Conservation (phyloP, 1,284 basidiomycete genomes). For the Rhodotorula sp. region DNA sequence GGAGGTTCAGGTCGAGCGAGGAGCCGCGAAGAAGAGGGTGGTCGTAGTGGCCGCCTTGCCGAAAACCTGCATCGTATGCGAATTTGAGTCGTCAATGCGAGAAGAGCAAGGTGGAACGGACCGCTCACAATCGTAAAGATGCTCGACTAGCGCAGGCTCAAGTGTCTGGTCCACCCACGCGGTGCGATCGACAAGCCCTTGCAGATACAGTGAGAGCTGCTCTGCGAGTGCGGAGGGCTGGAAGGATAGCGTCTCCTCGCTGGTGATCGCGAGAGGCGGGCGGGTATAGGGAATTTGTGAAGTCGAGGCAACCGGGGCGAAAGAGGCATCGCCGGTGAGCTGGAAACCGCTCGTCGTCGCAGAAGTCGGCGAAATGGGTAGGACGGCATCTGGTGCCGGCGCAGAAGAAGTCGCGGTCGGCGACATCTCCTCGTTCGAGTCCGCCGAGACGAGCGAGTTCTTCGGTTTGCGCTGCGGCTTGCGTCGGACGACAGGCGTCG, state of each 20-base stretch:
- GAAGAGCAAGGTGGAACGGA: not conserved
- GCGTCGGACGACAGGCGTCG: slow-evolving; percentile 3
- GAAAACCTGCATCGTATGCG: not conserved
- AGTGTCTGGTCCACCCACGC: not conserved
- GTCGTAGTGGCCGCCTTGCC: slow-evolving; percentile 3
- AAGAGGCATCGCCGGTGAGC: no score
- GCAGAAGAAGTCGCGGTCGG: not conserved
- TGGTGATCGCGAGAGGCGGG: not conserved
- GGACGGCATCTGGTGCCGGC: not conserved
- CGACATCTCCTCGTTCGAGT: not conserved
- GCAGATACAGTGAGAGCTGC: not conserved
- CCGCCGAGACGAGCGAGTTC: not conserved
- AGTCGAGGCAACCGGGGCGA: not conserved
- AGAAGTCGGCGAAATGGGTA: not conserved
- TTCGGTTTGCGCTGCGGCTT: not conserved
- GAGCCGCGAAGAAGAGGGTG: not conserved
- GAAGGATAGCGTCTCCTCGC: not conserved
- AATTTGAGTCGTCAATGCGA: no score
- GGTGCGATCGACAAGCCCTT: not conserved
- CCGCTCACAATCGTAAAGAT: slow-evolving; percentile 1
- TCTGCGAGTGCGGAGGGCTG: not conserved
- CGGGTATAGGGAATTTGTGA: not conserved
- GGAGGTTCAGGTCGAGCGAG: not conserved
- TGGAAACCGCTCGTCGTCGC: not conserved
- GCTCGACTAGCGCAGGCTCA: not conserved